Evolutionary conservation across 106 monocot species (phyloP).

Genomic region (Vanilla planifolia): DNA sequence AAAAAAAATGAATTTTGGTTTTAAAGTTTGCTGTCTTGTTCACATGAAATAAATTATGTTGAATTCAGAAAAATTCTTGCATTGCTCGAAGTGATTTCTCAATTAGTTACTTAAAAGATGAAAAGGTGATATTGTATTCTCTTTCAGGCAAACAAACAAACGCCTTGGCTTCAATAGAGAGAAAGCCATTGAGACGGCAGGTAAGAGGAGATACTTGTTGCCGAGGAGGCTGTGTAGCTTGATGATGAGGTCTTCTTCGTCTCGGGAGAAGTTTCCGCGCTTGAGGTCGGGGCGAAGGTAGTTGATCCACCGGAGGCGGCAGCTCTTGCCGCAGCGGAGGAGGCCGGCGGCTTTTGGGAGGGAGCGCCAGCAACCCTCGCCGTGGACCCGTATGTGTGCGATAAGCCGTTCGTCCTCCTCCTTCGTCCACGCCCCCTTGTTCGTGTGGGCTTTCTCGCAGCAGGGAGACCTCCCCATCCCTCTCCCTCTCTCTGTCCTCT

Average conservation of each 20-base stretch:
- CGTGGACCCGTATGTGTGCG: slow-evolving; percentile 34
- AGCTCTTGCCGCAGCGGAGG: slow-evolving; percentile 79
- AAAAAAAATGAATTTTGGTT: too few species aligned
- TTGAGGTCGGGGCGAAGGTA: slow-evolving; percentile 87
- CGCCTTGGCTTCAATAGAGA: too few species aligned
- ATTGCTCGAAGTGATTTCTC: too few species aligned
- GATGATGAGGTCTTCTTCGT: slow-evolving; percentile 79
- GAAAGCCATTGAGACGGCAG: too few species aligned
- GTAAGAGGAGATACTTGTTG: slow-evolving; percentile 43
- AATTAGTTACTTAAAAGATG: too few species aligned
- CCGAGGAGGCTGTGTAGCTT: slow-evolving; percentile 64
- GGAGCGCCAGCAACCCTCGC: slow-evolving; percentile 49
- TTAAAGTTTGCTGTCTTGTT: too few species aligned
- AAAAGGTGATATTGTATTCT: too few species aligned
- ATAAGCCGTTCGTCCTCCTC: slow-evolving; percentile 46
- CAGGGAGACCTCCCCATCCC: slow-evolving; percentile 59
- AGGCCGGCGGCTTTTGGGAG: slow-evolving; percentile 55
- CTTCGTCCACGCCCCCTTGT: slow-evolving; percentile 56
- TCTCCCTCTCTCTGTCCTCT: too few species aligned
- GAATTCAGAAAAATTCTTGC: too few species aligned
- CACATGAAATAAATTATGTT: too few species aligned
- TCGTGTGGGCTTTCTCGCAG: slow-evolving; percentile 51
- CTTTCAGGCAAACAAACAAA: too few species aligned
- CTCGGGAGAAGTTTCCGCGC: slow-evolving; percentile 67
- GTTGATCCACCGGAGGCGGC: slow-evolving; percentile 85